phyloP scores from a whole-genome alignment of 2,329 filamentous ascomycete genomes.

The Epicoccum sorghinum region DNA sequence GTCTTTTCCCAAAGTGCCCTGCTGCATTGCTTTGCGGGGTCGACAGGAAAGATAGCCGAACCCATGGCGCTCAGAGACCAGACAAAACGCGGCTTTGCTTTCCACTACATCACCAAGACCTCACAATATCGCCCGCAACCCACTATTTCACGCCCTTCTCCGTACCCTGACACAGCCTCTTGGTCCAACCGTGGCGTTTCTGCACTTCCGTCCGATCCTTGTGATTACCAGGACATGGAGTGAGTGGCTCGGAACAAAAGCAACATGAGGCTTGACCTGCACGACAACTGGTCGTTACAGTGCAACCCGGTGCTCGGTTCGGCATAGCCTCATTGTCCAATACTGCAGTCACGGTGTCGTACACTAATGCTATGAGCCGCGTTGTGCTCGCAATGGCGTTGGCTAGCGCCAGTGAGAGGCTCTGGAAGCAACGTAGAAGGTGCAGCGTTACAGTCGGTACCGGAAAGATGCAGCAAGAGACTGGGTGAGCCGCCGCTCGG shows the following conservation, averaged over 20 bases:
- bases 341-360: conserved; percentile 1
- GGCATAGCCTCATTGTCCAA: background rate
- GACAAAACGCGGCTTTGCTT: background rate
- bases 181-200: conserved; percentile 9
- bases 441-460: conserved; percentile 7
- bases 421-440: conserved; percentile 18
- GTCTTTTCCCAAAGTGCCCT: conserved; percentile 3
- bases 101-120: conserved; percentile 7
- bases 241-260: conserved; percentile 8
- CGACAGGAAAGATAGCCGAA: conserved; percentile 5
- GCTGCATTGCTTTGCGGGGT: conserved; percentile 10
- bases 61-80: background rate
- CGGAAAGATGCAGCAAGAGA: background rate
- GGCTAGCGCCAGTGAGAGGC: conserved; percentile 4
- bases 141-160: background rate
- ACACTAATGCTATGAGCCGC: conserved; percentile 7
- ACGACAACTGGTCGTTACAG: conserved; percentile 10
- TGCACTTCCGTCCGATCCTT: conserved; percentile 4
- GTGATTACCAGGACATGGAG: background rate
- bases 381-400: conserved; percentile 5
- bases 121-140: background rate
- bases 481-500: background rate
- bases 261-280: conserved; percentile 13
- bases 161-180: conserved; percentile 7
- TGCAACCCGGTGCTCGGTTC: conserved; percentile 1